Evolutionary conservation across 208 protist genomes (phyloP).

Genomic region (Hexamita inflata): DNA sequence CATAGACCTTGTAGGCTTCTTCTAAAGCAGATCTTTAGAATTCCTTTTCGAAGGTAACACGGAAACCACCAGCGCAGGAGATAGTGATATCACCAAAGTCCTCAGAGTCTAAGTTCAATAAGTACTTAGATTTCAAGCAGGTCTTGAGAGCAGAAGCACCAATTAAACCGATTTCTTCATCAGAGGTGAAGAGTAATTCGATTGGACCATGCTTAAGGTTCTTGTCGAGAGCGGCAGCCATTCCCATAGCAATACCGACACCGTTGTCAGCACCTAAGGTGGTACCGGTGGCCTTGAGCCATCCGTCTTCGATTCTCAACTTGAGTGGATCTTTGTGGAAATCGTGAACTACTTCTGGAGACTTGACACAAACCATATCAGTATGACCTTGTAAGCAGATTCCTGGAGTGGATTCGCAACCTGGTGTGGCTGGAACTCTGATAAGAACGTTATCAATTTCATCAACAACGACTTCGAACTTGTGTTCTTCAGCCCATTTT

Average conservation of each 20-base stretch:
- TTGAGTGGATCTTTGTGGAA: constrained; percentile 30
- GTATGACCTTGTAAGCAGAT: constrained; percentile 35
- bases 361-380: constrained; percentile 35
- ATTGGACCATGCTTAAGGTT: constrained; percentile 6
- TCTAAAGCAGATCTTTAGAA: not conserved
- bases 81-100: constrained; percentile 31
- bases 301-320: constrained; percentile 11
- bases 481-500: not conserved
- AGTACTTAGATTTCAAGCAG: constrained; percentile 32
- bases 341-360: constrained; percentile 12
- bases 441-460: constrained; percentile 15
- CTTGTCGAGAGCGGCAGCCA: not conserved
- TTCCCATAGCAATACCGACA: constrained; percentile 33
- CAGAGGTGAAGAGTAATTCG: constrained; percentile 29
- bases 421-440: constrained; percentile 24
- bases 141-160: constrained; percentile 27
- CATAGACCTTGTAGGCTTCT: not conserved
- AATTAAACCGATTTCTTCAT: constrained; percentile 38
- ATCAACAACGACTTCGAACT: constrained; percentile 25
- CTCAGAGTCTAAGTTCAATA: constrained; percentile 41
- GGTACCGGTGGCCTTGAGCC: constrained; percentile 24
- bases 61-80: constrained; percentile 34
- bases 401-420: constrained; percentile 20
- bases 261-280: constrained; percentile 30
- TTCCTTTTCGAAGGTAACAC: not conserved